These are phyloP conservation scores for Aureobasidium subglaciale DNA, from an alignment of 2,329 filamentous ascomycete genomes.

Conservation along the genomic window DNA sequence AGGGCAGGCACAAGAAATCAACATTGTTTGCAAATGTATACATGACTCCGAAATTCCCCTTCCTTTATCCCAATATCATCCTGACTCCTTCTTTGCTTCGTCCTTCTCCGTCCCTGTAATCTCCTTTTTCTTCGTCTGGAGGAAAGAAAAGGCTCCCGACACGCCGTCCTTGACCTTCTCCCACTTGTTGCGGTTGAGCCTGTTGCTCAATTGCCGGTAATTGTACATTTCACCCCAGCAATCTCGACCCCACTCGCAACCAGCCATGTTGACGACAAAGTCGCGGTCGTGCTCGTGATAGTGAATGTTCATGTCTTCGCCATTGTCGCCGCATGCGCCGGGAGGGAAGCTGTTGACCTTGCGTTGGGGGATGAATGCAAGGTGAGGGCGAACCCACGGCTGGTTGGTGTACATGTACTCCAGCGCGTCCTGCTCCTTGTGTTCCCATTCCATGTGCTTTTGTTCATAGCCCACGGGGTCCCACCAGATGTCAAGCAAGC, in stretches of 20 bases:
- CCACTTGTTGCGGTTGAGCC: constrained; percentile 77
- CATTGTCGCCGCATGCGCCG: constrained; percentile 76
- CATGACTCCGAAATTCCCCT: constrained; percentile 13
- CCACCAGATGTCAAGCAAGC: constrained; percentile 94
- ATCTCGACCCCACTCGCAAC: constrained; percentile 92
- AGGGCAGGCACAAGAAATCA: constrained; percentile 12
- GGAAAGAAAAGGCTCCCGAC: constrained; percentile 29
- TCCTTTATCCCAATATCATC: constrained; percentile 11
- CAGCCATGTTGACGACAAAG: constrained; percentile 97
- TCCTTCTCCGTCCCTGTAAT: constrained; percentile 4
- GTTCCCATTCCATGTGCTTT: constrained; percentile 97
- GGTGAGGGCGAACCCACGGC: constrained; percentile 84
- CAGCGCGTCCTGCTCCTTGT: constrained; percentile 94
- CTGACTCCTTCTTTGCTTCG: constrained; percentile 1
- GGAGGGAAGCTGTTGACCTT: constrained; percentile 91
- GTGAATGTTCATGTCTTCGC: constrained; percentile 67
- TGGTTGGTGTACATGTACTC: constrained; percentile 88
- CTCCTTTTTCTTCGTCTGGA: constrained; percentile 20
- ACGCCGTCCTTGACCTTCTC: constrained; percentile 53
- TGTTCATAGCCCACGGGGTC: constrained; percentile 96
- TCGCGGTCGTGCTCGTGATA: constrained; percentile 81
- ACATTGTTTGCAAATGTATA: constrained; percentile 16
- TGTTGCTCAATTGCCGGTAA: constrained; percentile 85
- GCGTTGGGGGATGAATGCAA: constrained; percentile 83
- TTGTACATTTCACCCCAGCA: constrained; percentile 98